A percentile compares a stretch with the other conserved stretches of the same genome.
phyloP scores from a whole-genome alignment of 345 rosid genomes.

The Aquilaria yunnanensis region DNA sequence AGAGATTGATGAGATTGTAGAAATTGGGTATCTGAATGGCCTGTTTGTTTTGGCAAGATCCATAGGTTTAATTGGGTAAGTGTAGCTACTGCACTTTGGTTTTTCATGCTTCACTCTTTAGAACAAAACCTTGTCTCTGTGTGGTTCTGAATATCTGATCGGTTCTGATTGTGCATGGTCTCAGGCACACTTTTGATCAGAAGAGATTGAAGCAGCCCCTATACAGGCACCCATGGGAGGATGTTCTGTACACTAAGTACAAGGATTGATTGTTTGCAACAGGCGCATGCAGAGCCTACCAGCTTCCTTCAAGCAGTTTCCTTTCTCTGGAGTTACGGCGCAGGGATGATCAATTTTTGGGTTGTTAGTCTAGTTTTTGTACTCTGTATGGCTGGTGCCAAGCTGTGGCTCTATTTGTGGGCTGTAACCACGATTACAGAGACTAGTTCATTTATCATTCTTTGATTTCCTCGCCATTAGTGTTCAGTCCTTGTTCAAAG shows the following conservation, averaged over 20 bases:
- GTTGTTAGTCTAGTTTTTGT: conserved; percentile 24
- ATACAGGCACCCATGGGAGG: conserved; percentile 98
- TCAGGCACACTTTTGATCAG: conserved; percentile 94
- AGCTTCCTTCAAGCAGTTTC: conserved; percentile 7
- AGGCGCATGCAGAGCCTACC: conserved; percentile 12
- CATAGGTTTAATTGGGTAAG: conserved; percentile 84
- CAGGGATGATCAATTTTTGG: conserved; percentile 1
- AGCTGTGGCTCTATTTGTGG: conserved; percentile 11
- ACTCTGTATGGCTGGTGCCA: conserved; percentile 3
- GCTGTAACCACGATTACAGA: conserved; percentile 15
- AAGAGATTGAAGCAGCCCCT: conserved; percentile 97
- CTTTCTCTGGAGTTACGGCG: conserved; percentile 1
- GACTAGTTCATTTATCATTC: conserved; percentile 12
- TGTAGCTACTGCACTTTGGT: neutral
- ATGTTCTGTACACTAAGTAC: conserved; percentile 96
- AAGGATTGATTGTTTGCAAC: neutral
- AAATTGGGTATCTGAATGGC: conserved; percentile 85
- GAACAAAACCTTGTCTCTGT: neutral
- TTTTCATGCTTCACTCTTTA: conserved; percentile 7
- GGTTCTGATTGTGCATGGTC: neutral
- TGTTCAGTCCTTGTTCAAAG: neutral
- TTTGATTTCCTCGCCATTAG: neutral
- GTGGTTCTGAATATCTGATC: neutral
- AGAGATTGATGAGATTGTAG: conserved; percentile 89
- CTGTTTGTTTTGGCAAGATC: conserved; percentile 91